A percentile compares a stretch with the other conserved stretches of the same genome.
Conservation (phyloP, 768 basidiomycete species). For the Suillus luteus region DNA sequence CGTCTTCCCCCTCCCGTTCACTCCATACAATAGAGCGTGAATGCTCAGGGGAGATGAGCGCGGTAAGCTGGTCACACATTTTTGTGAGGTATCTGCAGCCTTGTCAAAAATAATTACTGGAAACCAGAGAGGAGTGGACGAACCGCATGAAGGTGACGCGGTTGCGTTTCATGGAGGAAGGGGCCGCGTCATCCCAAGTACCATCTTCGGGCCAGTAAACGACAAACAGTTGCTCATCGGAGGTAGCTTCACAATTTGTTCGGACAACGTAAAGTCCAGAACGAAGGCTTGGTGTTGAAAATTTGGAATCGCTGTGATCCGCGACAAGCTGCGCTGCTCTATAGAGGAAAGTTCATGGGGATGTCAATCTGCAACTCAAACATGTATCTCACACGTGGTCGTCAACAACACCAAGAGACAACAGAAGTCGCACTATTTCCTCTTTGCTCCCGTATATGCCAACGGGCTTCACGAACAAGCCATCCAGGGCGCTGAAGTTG, state of each 20-base stretch:
- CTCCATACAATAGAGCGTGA: constrained; percentile 47
- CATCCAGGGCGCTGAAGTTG: constrained; percentile 55
- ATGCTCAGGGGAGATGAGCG: constrained; percentile 51
- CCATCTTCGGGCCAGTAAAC: constrained; percentile 64
- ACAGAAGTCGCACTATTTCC: constrained; percentile 50
- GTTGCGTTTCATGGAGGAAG: constrained; percentile 48
- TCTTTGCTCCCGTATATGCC: constrained; percentile 60
- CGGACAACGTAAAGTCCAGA: constrained; percentile 51
- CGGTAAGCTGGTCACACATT: constrained; percentile 55
- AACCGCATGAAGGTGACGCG: constrained; percentile 65
- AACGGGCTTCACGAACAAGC: constrained; percentile 45
- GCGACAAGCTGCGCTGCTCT: constrained; percentile 14
- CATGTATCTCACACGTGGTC: constrained; percentile 40
- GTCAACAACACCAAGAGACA: constrained; percentile 38
- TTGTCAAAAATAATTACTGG: not conserved
- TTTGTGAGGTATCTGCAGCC: constrained; percentile 55
- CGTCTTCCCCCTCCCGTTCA: constrained; percentile 31
- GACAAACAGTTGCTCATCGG: constrained; percentile 40
- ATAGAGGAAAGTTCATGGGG: constrained; percentile 4
- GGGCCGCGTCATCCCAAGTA: constrained; percentile 56
- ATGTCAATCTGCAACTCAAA: not conserved
- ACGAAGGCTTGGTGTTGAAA: constrained; percentile 34
- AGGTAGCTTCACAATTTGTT: constrained; percentile 8
- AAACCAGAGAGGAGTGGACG: constrained; percentile 6
- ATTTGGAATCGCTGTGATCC: not conserved